Evolutionary conservation across 78 protist genomes (phyloP).

Genomic region (Emiliania huxleyi): DNA sequence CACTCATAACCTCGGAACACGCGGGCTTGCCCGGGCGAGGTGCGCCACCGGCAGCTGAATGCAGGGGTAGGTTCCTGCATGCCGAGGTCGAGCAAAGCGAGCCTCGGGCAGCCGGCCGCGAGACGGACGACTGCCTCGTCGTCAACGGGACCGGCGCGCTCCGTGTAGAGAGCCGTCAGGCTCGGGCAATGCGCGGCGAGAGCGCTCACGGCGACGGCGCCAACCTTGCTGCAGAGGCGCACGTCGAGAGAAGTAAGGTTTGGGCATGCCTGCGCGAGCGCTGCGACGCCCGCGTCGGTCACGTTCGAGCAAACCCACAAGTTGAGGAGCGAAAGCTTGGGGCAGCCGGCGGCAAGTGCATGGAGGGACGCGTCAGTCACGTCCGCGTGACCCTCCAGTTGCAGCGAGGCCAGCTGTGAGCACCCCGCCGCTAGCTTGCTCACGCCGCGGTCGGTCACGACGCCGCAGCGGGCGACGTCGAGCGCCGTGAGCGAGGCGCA

Average conservation of each 20-base stretch:
- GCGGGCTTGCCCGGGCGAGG: no score
- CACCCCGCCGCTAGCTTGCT: neutral
- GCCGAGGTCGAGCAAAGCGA: neutral
- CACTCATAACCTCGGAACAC: no score
- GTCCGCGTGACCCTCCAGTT: neutral
- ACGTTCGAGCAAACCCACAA: neutral
- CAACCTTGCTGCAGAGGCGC: neutral
- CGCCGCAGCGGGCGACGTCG: neutral
- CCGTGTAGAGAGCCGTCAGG: neutral
- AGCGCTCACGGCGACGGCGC: neutral
- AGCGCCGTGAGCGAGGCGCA: neutral
- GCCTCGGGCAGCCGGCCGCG: neutral
- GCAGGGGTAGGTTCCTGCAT: no score
- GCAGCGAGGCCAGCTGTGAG: neutral
- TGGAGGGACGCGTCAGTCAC: neutral
- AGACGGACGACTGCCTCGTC: neutral
- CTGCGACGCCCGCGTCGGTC: neutral
- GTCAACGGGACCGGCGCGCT: neutral
- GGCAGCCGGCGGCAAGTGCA: neutral
- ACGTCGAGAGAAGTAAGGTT: neutral
- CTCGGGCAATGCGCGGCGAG: neutral
- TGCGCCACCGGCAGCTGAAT: no score
- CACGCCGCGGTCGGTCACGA: neutral
- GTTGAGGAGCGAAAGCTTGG: neutral
- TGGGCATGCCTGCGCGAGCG: neutral